Percentiles rank a stretch among this genome's conserved stretches.
Evolutionary conservation across 2,329 filamentous ascomycete species (phyloP).

Genomic region (Blastomyces emzantsi): DNA sequence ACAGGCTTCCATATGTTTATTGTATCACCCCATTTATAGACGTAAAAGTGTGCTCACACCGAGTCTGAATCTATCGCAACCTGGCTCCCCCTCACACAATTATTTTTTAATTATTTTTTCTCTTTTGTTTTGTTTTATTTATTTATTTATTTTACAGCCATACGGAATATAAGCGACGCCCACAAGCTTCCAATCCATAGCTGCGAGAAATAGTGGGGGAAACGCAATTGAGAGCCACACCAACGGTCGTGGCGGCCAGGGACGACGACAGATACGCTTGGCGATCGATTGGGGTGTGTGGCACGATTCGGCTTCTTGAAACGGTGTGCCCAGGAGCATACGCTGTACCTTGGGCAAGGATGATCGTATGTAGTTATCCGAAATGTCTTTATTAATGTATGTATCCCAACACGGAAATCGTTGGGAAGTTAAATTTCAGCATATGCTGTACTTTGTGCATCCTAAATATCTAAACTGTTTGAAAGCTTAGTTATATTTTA

Average conservation of each 20-base stretch:
- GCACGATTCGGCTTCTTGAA: not conserved
- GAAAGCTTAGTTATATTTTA: constrained; percentile 1
- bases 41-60: too few relatives aligned
- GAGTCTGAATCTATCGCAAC: too few relatives aligned
- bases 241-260: not conserved
- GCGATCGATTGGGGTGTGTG: not conserved
- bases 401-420: not conserved
- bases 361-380: not conserved
- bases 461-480: too few relatives aligned
- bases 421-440: not conserved
- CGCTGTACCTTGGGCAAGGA: not conserved
- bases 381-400: not conserved
- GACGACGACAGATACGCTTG: not conserved
- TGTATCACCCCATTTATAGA: too few relatives aligned
- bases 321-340: not conserved
- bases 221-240: too few relatives aligned
- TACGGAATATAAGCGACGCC: not conserved
- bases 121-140: too few relatives aligned
- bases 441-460: not conserved
- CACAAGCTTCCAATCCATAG: not conserved
- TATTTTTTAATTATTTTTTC: too few relatives aligned
- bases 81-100: too few relatives aligned
- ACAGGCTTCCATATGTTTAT: too few relatives aligned
- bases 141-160: too few relatives aligned
- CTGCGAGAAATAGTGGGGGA: not conserved